Evolutionary conservation across 768 basidiomycete genomes (phyloP), one percentile per base, ranked within the genome.

Genomic region (Phylloporus sp.): DNA sequence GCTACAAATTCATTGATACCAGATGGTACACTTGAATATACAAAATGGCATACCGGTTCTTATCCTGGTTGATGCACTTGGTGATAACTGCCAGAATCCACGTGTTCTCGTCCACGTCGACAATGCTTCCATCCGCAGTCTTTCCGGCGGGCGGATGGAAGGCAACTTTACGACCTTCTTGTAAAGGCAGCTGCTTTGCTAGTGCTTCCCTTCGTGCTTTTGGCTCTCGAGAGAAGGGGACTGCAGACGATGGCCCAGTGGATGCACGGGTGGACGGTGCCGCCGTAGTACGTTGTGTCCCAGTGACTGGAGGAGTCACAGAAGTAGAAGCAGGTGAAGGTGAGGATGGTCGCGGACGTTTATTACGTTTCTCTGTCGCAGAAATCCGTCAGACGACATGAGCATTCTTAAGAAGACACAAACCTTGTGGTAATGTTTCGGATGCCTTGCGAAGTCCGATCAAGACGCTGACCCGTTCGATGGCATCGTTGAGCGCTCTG

Each of bases 11-110:
- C 40, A 15, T 38, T 45, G 28, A 37, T 35, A 37, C 47, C 18
- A 47, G 7, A 26, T 48, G 21, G 46, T 5, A 29, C 31, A 26
- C 32, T 6, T 26, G 27, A 21, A 24, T 23, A 2, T 17, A 14
- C 41, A 43, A 32, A 20, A 28, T 26, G 9, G 54, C 71, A 13
- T 50, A 83, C 82, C 78, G 76, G 55, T 82, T 80, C 62, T 86
- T 88, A 53, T 89, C 85, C 38, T 77, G 76, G 43, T 80, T 81
- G 34, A 88, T 75, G 59, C 79, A 85, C 53, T 73, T 80, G 9
- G 77, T 83, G 31, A 90, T 78, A 7, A 85, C 77, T 6, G 89
- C 90, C 52, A 91, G 67, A 44, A 92, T 92, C 89, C 89, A 92
- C 5, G 73, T 69, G 33, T 63, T 79, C 53, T 68, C 75, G 14